phyloP scores from a whole-genome alignment of 2,329 filamentous ascomycete species.

The Bipolaris cookei region DNA sequence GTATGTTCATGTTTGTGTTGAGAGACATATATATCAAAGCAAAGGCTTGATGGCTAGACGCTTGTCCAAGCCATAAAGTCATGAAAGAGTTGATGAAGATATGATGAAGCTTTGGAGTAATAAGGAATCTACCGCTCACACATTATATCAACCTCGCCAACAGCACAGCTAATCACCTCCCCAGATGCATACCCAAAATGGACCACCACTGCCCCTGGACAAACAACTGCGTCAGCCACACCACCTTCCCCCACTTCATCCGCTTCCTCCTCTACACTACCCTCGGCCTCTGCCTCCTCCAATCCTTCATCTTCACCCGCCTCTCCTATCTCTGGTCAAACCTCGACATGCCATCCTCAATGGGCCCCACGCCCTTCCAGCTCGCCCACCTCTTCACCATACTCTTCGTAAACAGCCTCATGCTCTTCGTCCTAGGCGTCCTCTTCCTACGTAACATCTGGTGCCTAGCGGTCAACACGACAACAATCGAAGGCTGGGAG shows the following conservation, averaged over 20 bases:
- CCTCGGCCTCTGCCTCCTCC: conserved; percentile 66
- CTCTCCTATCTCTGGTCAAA: conserved; percentile 66
- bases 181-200: conserved; percentile 77
- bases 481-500: conserved; percentile 82
- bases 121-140: neutral
- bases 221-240: conserved; percentile 79
- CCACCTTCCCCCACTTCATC: conserved; percentile 81
- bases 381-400: conserved; percentile 68
- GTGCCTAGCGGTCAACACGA: conserved; percentile 71
- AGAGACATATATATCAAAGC: too few relatives aligned
- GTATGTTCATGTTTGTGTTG: too few relatives aligned
- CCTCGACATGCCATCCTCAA: conserved; percentile 71
- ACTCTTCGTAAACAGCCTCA: conserved; percentile 63
- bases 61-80: neutral
- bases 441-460: conserved; percentile 66
- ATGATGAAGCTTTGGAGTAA: neutral
- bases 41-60: too few relatives aligned
- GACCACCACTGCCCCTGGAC: conserved; percentile 91
- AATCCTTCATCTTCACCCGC: conserved; percentile 66
- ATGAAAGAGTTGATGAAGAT: neutral
- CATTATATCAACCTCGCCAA: neutral
- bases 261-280: conserved; percentile 78
- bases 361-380: conserved; percentile 68
- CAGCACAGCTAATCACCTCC: neutral
- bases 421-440: conserved; percentile 67